These are phyloP conservation scores for Spergularia marina DNA, from an alignment of 148 eudicot species.

Conservation along the genomic window DNA sequence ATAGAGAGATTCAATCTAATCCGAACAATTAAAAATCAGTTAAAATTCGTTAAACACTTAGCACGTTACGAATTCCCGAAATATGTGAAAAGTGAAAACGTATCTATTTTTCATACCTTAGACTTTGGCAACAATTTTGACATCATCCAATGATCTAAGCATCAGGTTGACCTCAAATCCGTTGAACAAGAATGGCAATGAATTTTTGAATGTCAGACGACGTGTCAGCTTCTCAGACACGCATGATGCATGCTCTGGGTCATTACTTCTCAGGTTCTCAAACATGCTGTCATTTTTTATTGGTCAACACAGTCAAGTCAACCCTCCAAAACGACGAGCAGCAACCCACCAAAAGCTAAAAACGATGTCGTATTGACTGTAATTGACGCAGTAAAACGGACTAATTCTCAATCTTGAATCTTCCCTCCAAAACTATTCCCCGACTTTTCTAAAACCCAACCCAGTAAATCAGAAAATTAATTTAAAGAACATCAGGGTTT, in stretches of 20 bases:
- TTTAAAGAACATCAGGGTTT: neutral
- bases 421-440: conserved; percentile 25
- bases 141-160: no score
- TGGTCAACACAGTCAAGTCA: conserved; percentile 2
- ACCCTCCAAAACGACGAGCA: neutral
- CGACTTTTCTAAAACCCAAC: neutral
- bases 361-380: neutral
- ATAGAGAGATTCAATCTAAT: no score
- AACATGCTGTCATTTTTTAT: neutral
- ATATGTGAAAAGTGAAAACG: no score
- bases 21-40: no score
- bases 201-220: neutral
- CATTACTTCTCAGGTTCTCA: neutral
- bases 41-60: no score
- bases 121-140: no score
- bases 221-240: neutral
- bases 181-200: neutral
- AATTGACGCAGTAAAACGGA: conserved; percentile 11
- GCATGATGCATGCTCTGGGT: neutral
- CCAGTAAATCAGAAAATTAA: neutral
- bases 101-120: no score
- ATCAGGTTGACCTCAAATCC: no score
- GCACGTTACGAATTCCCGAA: no score
- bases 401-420: conserved; percentile 7
- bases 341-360: neutral